Percentiles rank a stretch among this genome's conserved stretches.
Evolutionary conservation across 73 alveolate species (phyloP).

Genomic region (Tetrahymena thermophila): DNA sequence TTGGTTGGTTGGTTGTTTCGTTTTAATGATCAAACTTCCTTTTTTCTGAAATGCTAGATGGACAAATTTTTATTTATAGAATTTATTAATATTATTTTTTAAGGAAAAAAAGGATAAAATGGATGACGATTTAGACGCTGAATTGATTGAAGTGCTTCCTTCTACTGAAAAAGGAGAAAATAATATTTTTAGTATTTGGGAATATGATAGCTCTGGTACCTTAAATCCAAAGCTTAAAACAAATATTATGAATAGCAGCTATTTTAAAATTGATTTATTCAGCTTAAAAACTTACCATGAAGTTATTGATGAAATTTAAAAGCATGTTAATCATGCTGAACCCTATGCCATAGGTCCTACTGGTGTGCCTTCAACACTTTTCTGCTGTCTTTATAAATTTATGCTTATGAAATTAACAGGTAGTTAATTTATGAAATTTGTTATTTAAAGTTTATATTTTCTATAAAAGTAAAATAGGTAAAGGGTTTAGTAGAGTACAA

Average conservation of each 20-base stretch:
- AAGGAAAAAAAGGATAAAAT: neutral
- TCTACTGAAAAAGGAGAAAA: neutral
- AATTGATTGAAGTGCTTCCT: neutral
- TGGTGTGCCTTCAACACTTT: constrained; percentile 77
- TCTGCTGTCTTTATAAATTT: constrained; percentile 67
- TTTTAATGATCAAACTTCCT: neutral
- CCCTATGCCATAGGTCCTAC: constrained; percentile 79
- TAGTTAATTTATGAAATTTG: neutral
- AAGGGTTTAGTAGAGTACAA: constrained; percentile 32
- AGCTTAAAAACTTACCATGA: constrained; percentile 51
- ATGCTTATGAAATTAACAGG: constrained; percentile 64
- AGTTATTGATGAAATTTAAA: constrained; percentile 62
- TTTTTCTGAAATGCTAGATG: neutral
- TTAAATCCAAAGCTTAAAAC: neutral
- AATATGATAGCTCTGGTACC: neutral
- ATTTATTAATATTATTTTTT: neutral
- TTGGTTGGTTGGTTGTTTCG: too few relatives aligned
- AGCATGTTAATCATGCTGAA: constrained; percentile 58
- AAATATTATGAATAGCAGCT: neutral
- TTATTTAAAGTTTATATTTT: neutral
- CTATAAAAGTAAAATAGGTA: constrained; percentile 32
- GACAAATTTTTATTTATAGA: neutral
- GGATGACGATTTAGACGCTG: neutral
- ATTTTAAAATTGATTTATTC: constrained; percentile 44
- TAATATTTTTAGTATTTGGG: neutral